phyloP scores from a whole-genome alignment of 495 filamentous ascomycete species.

The Trichocladium antarcticum region DNA sequence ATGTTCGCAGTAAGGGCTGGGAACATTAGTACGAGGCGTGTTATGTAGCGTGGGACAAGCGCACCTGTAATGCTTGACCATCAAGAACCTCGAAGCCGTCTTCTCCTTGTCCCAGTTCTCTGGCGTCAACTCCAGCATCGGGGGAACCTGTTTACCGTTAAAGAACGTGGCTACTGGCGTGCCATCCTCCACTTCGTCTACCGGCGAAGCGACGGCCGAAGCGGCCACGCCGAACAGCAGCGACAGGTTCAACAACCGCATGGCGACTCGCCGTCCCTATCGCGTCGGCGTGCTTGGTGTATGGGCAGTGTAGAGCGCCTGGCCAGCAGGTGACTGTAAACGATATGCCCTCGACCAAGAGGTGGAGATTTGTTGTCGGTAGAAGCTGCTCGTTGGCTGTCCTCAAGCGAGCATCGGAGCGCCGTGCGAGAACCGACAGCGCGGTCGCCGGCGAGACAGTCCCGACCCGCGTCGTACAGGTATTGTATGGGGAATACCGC shows the following conservation, averaged over 20 bases:
- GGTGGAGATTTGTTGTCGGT: neutral
- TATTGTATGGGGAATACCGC: constrained; percentile 16
- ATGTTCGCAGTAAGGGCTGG: constrained; percentile 58
- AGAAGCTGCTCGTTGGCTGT: neutral
- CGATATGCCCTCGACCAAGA: neutral
- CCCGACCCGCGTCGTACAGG: constrained; percentile 13
- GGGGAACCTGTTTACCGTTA: constrained; percentile 70
- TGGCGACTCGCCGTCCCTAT: neutral
- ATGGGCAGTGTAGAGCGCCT: neutral
- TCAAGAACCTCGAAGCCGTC: constrained; percentile 32
- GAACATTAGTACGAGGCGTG: constrained; percentile 8
- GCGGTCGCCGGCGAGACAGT: neutral
- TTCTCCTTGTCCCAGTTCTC: constrained; percentile 33
- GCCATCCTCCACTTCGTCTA: constrained; percentile 28
- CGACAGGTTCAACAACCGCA: constrained; percentile 24
- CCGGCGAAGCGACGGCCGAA: constrained; percentile 23
- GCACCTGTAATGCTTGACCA: constrained; percentile 43
- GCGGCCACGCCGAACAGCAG: constrained; percentile 34
- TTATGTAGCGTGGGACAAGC: constrained; percentile 4
- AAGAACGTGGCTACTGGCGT: constrained; percentile 50
- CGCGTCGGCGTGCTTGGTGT: too few relatives aligned
- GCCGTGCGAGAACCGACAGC: neutral
- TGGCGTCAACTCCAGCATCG: constrained; percentile 45
- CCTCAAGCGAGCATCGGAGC: constrained; percentile 4
- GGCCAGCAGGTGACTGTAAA: neutral